Conservation (phyloP, 495 filamentous ascomycete species). For the Clohesyomyces aquaticus region DNA sequence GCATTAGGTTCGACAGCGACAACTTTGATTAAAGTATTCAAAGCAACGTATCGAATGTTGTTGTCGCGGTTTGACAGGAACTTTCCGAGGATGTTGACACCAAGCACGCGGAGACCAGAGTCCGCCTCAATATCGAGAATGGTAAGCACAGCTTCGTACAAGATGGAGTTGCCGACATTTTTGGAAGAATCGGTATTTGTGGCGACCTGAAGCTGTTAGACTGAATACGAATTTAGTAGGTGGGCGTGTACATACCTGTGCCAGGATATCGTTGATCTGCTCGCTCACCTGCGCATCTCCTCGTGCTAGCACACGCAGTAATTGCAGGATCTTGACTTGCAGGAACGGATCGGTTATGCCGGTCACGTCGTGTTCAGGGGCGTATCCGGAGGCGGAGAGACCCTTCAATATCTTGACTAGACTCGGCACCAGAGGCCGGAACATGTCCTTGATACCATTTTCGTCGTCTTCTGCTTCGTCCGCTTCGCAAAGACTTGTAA, state of each 20-base stretch:
- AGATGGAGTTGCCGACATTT: slow-evolving; percentile 96
- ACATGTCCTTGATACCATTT: slow-evolving; percentile 83
- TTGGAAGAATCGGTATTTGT: slow-evolving; percentile 98
- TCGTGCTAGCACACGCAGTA: slow-evolving; percentile 82
- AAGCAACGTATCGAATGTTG: slow-evolving; percentile 96
- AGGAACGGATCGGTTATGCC: slow-evolving; percentile 99
- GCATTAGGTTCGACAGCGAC: slow-evolving; percentile 98
- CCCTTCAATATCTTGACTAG: slow-evolving; percentile 91
- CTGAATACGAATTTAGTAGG: background rate
- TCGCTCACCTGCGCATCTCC: slow-evolving; percentile 90
- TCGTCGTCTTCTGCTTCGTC: slow-evolving; percentile 88
- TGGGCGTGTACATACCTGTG: slow-evolving; percentile 56
- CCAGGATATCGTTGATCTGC: slow-evolving; percentile 97
- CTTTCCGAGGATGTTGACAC: slow-evolving; percentile 97
- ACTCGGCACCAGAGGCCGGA: slow-evolving; percentile 74
- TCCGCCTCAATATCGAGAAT: slow-evolving; percentile 98
- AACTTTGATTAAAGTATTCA: slow-evolving; percentile 97
- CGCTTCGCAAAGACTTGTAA: slow-evolving; percentile 89
- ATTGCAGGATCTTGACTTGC: slow-evolving; percentile 89
- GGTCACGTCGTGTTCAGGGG: slow-evolving; percentile 96
- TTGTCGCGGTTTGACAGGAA: slow-evolving; percentile 98
- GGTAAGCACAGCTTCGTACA: slow-evolving; percentile 96
- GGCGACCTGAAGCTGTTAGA: no score
- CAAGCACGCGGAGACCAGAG: slow-evolving; percentile 86
- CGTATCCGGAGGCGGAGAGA: slow-evolving; percentile 91